Evolutionary conservation across 1,284 basidiomycete species (phyloP), one percentile per base, ranked within the genome.

Genomic region (Rugosomyces carneus): DNA sequence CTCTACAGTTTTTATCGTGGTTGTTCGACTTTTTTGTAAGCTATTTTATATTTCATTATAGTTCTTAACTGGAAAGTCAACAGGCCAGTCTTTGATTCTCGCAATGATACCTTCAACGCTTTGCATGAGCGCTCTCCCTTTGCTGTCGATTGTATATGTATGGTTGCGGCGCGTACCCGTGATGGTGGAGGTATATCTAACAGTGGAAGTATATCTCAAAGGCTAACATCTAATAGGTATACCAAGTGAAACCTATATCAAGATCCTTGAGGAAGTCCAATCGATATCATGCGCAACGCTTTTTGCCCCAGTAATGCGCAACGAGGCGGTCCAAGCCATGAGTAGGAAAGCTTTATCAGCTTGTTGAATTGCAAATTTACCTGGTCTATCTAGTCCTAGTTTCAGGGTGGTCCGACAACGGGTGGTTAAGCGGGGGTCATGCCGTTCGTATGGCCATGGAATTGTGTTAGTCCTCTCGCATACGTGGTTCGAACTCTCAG

Each of bases 381-480:
- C n/a, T n/a, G 40, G 19, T 15, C 48, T 40, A 11, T 32, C 42
- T 42, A 91, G 89, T 92, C 45, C 72, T 93, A 40, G 81, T 93
- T 11, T 86, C 91, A 19, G 89, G 90, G 5, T 94, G 91, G 85
- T 90, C 87, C 10, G 89, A 93, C 54, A 89, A 89, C 55, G 91
- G 90, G 1, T 95, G 92, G 92, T 66, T 94, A 19, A 88, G 87
- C 53, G 89, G 89, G 5, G 90, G 90, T 4, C 91, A 94, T 66
- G 92, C 92, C 13, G 89, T 94, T 13, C 78, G 92, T 45, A 93
- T 95, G 89, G 92, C 89, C 16, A 80, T 93, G 70, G 92, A 95
- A 60, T 73, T 93, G 46, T 86, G 86, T 86, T 59, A 64, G 81
- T 64, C 29, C 21, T 36, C 39, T 37, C 26, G 3, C 19, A 2